Base-by-base conservation (phyloP, 2,329 filamentous ascomycete species). In the Penicillium decumbens region DNA sequence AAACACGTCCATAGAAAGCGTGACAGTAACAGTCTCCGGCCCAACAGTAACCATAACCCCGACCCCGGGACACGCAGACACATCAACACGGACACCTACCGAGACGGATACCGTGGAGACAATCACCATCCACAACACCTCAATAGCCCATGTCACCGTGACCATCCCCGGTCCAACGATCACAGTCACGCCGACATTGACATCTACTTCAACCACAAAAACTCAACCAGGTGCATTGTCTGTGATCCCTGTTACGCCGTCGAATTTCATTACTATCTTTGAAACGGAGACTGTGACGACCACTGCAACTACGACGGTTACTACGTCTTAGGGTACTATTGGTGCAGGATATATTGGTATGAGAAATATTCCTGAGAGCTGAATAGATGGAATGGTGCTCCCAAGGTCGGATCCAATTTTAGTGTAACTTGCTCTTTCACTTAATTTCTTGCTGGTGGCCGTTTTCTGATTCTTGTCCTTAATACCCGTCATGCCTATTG, bases 241-340 rank as follows among this genome's bases (percentile, higher is more conserved):
- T 12, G 43, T 58, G n/a, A 47, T 54, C 20, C 55, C 55, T 1
- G 40, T 54, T 6, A 51, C 53, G 2, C 51, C 53, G 3, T 43
- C 45, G 10, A 42, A 24, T 3, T 43, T 50, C n/a, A 33, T 58
- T 13, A 53, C 50, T 1, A 39, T 61, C 18, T 20, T 23, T 23
- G 33, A 37, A 23, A 58, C 52, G 3, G 44, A 49, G 28, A 62
- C 60, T 4, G 53, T 49, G 15, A 61, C 56, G 27, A 38, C 23
- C 15, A 54, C 51, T 15, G 44, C 45, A 6, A 51, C 45, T 24
- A 30, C 30, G 25, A 38, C 29, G 5, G 15, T 39, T 20, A 20
- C 37, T 6, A 27, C 37, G 3, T 40, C 20, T 13, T 40, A 27
- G 24, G 10, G 24, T 5, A 8, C 6, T 8, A 5, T 6, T 27